Evolutionary conservation across 495 filamentous ascomycete genomes (phyloP), one percentile per base, ranked within the genome.

Genomic region (Annulohypoxylon nitens): DNA sequence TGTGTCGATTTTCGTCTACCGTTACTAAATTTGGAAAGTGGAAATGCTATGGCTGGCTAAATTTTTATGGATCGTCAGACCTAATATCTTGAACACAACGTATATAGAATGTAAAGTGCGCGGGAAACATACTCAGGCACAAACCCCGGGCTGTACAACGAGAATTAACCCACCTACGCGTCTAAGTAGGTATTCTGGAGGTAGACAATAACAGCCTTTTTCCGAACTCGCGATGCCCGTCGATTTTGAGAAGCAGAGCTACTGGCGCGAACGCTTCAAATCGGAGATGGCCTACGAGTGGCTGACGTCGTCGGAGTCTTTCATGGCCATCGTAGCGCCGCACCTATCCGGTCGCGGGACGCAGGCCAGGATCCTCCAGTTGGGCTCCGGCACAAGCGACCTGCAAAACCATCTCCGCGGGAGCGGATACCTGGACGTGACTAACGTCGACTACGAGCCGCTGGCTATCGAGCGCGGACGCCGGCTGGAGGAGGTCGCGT

Each of bases 351-450:
- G 2, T 59, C 54, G 0, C 43, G 58, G n/a, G 34, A 39, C 26
- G 26, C 33, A 20, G 2, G 51, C 60, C 2, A 62, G 53, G 26
- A 80, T 85, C 36, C 76, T 85, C 3, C 79, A 85, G 23, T 33
- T 84, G 3, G 83, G 83, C 37, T 78, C 73, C 7, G 83, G 83
- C 16, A 85, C 82, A 0, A 84, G 82, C 67, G 81, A 85, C 43
- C 48, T 85, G 34, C 82, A 84, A 18, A 78, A 71, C 45, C 75
- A 74, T 53, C 70, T 85, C 7, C 78, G 81, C 3, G 34, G 23
- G 4, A 54, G 45, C 9, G 79, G 79, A 3, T 81, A 79, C 47
- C 6, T 43, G 2, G 71, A 82, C 68, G 74, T 84, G 47, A 82
- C 79, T 2, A 83, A 84, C 50, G 67, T 80, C 53, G 83, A 84